phyloP scores from a whole-genome alignment of 345 rosid species.

The Citrus hindsii region DNA sequence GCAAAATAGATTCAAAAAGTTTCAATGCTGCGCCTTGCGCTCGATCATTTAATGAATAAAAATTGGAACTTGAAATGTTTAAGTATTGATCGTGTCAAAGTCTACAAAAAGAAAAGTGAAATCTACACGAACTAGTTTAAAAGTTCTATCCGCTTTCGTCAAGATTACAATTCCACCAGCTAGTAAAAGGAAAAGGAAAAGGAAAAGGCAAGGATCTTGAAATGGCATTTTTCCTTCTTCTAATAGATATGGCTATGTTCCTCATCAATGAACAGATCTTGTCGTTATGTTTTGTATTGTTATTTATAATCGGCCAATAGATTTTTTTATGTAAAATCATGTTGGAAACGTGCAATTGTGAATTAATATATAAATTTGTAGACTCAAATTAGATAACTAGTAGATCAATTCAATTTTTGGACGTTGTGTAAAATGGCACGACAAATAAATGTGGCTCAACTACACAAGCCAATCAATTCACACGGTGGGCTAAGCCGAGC shows the following conservation, averaged over 20 bases:
- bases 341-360: background rate
- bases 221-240: background rate
- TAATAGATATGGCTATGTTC: background rate
- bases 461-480: no score
- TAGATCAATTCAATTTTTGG: background rate
- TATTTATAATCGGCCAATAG: no score
- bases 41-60: background rate
- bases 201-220: background rate
- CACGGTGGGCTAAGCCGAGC: background rate
- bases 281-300: background rate
- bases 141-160: background rate
- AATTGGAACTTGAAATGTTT: background rate
- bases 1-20: slow-evolving; percentile 10
- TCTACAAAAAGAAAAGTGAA: background rate
- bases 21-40: background rate
- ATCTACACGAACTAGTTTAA: background rate
- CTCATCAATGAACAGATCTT: background rate
- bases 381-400: background rate
- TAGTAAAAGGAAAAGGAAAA: background rate
- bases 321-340: background rate
- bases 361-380: background rate
- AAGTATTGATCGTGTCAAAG: background rate
- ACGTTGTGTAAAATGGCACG: background rate
- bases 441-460: background rate
- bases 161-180: no score